Conservation (phyloP, 108 stramenopile genomes). For the Cyclotella baltica region DNA sequence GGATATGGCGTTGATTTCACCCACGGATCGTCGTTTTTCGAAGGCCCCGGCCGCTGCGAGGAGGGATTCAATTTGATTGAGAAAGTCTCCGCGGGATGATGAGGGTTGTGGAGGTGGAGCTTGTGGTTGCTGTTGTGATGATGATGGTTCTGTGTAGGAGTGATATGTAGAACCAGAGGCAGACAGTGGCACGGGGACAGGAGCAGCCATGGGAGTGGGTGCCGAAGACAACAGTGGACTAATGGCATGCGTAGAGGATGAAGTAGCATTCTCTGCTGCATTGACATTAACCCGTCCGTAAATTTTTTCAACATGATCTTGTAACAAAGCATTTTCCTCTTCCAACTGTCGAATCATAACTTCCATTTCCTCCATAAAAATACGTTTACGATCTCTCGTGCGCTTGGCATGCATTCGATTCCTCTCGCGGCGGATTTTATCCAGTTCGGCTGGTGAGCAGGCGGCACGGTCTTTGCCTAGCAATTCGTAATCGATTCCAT, state of each 20-base stretch:
- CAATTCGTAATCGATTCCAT: constrained; percentile 87
- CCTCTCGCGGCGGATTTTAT: constrained; percentile 85
- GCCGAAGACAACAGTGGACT: constrained; percentile 15
- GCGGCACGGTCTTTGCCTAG: constrained; percentile 82
- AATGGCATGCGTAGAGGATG: constrained; percentile 9
- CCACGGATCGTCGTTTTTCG: constrained; percentile 33
- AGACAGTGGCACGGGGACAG: constrained; percentile 17
- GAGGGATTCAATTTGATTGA: constrained; percentile 74
- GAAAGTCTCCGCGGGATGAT: constrained; percentile 48
- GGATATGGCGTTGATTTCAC: constrained; percentile 51
- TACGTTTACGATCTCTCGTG: constrained; percentile 84
- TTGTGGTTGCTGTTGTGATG: neutral
- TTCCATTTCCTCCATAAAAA: constrained; percentile 88
- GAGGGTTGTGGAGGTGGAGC: neutral
- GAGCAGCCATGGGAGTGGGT: constrained; percentile 16
- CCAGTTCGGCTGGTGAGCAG: constrained; percentile 84
- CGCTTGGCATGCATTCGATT: constrained; percentile 95
- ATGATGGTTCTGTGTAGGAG: no score
- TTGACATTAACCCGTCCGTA: constrained; percentile 33
- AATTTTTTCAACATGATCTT: constrained; percentile 57
- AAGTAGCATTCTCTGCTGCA: neutral
- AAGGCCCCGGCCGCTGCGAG: constrained; percentile 67
- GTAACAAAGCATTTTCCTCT: constrained; percentile 72
- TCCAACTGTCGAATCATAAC: constrained; percentile 78
- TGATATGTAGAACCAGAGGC: constrained; percentile 1